Percentiles rank a stretch among this genome's conserved stretches.
These are phyloP conservation scores for Balamuthia mandrillaris DNA, from an alignment of 208 protist genomes.

Conservation along the genomic window DNA sequence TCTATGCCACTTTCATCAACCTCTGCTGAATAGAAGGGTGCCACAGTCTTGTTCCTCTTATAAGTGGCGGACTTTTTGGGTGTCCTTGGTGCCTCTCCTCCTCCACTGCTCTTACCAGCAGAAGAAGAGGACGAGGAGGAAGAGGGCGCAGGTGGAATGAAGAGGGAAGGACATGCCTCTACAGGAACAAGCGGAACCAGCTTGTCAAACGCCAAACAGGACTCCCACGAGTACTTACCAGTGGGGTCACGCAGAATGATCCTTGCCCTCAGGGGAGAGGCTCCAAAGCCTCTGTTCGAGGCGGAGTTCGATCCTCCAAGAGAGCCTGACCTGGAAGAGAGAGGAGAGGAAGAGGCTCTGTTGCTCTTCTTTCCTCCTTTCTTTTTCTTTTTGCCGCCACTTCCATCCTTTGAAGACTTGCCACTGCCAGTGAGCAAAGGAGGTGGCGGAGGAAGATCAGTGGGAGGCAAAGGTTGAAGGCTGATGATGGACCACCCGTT, in stretches of 20 bases:
- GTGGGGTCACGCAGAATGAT: constrained; percentile 22
- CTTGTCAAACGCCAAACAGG: neutral
- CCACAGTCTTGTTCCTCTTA: neutral
- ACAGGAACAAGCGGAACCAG: neutral
- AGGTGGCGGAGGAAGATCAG: neutral
- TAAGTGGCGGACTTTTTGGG: neutral
- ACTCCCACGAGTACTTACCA: constrained; percentile 18
- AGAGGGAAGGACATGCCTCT: neutral
- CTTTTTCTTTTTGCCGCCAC: too few relatives aligned
- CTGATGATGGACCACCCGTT: neutral
- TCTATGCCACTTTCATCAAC: neutral
- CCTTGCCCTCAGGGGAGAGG: neutral
- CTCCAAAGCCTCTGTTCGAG: neutral
- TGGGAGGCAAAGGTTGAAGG: neutral
- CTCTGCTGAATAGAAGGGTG: neutral
- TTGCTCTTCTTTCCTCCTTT: too few relatives aligned
- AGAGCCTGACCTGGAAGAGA: too few relatives aligned
- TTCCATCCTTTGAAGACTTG: neutral
- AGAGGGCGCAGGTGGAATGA: neutral
- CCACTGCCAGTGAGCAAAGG: neutral
- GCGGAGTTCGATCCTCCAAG: too few relatives aligned
- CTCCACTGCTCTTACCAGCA: too few relatives aligned
- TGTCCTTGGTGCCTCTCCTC: too few relatives aligned
- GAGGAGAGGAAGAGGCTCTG: too few relatives aligned
- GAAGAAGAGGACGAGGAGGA: neutral